Percentiles rank a stretch among this genome's conserved stretches.
phyloP scores from a whole-genome alignment of 2,329 filamentous ascomycete genomes.

The Ophiostoma perfectum region DNA sequence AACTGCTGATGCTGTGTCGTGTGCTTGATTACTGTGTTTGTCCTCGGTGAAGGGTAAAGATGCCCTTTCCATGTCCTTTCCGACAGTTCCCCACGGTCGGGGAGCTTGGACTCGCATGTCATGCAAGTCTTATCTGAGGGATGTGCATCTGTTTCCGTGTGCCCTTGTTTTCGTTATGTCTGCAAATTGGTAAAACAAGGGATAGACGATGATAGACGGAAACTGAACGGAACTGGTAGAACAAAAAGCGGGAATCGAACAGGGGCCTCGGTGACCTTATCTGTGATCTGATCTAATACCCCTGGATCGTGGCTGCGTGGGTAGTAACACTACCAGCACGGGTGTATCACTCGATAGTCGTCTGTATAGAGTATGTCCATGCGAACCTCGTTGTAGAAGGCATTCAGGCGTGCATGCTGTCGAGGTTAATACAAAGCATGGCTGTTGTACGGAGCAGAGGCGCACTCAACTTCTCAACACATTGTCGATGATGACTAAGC shows the following conservation, averaged over 20 bases:
- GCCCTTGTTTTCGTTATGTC: neutral
- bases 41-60: neutral
- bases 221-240: neutral
- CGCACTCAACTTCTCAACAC: no score
- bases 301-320: neutral
- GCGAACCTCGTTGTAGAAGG: neutral
- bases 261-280: neutral
- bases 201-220: neutral
- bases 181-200: neutral
- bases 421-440: no score
- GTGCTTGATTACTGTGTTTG: neutral
- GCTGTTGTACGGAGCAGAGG: no score
- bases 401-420: no score
- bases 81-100: neutral
- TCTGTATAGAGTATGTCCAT: slow-evolving; percentile 3
- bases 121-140: neutral
- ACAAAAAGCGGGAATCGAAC: neutral
- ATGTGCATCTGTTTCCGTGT: neutral
- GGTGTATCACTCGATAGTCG: neutral
- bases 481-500: no score
- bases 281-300: neutral
- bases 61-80: neutral
- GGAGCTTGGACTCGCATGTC: neutral
- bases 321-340: neutral
- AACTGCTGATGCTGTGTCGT: neutral